Conservation (phyloP, 2,329 filamentous ascomycete genomes). For the Phaeosphaeriaceae sp. region DNA sequence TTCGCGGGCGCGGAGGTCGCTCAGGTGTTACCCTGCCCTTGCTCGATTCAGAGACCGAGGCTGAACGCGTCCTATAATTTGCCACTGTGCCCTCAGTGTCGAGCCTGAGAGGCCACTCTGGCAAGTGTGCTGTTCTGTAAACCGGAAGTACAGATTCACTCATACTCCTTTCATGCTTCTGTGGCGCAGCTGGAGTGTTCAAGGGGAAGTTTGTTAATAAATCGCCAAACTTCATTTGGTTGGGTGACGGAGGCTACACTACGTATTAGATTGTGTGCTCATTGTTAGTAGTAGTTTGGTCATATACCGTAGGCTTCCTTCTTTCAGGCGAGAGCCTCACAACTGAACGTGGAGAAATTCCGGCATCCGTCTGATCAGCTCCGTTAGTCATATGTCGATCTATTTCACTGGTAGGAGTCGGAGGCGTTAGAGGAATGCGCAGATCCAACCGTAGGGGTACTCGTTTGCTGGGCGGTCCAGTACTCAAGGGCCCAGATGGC, state of each 20-base stretch:
- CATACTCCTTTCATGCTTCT: constrained; percentile 29
- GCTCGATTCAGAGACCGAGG: constrained; percentile 17
- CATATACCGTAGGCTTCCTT: constrained; percentile 35
- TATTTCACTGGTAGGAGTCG: constrained; percentile 19
- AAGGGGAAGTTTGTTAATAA: constrained; percentile 34
- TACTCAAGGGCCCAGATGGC: constrained; percentile 8
- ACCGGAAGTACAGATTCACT: constrained; percentile 33
- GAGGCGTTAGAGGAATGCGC: constrained; percentile 19
- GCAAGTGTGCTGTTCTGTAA: constrained; percentile 17
- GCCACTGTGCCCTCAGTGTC: constrained; percentile 1
- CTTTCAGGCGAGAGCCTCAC: constrained; percentile 26
- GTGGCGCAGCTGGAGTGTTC: constrained; percentile 24
- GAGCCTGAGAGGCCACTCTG: constrained; percentile 10
- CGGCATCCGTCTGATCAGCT: constrained; percentile 26
- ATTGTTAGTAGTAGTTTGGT: constrained; percentile 1
- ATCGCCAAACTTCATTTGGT: constrained; percentile 28
- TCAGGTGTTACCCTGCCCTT: constrained; percentile 28
- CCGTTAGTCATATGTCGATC: constrained; percentile 19
- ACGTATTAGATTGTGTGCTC: constrained; percentile 13
- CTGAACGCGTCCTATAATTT: constrained; percentile 17
- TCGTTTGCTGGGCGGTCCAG: constrained; percentile 11
- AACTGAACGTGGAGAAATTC: constrained; percentile 30
- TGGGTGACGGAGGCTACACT: constrained; percentile 29
- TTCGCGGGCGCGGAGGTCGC: constrained; percentile 30
- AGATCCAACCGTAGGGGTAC: constrained; percentile 13